These are phyloP conservation scores for Rhynchosporium secalis DNA, from an alignment of 2,329 filamentous ascomycete genomes.

Conservation along the genomic window DNA sequence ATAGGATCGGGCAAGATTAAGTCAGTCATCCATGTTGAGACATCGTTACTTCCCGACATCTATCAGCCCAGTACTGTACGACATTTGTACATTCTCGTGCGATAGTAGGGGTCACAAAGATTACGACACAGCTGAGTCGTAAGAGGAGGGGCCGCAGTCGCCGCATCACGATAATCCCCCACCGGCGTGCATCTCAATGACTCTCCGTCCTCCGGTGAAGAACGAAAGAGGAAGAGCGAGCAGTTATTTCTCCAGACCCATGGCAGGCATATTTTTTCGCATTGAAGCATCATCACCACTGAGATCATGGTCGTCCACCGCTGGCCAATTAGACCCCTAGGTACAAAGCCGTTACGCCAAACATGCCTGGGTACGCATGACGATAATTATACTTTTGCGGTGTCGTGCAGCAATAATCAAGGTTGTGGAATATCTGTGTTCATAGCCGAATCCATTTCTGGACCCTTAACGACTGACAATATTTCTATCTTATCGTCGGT, in stretches of 20 bases:
- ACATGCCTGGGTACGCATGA: constrained; percentile 5
- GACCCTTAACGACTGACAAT: neutral
- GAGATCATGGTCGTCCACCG: constrained; percentile 1
- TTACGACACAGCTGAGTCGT: neutral
- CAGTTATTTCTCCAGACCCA: neutral
- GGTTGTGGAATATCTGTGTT: neutral
- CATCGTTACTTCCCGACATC: neutral
- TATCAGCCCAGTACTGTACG: neutral
- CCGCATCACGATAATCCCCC: constrained; percentile 6
- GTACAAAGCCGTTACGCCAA: neutral
- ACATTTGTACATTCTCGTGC: constrained; percentile 9
- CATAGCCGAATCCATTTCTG: neutral
- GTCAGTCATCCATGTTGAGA: neutral
- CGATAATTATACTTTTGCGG: constrained; percentile 4
- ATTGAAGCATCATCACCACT: constrained; percentile 13
- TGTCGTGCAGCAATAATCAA: constrained; percentile 8
- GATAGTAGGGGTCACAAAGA: constrained; percentile 1
- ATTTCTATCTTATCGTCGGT: neutral
- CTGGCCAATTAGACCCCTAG: neutral
- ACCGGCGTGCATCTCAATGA: neutral
- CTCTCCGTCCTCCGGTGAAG: too few relatives aligned
- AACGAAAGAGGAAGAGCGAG: neutral
- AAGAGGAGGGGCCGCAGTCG: constrained; percentile 1
- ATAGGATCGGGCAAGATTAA: neutral
- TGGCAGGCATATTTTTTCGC: neutral